Evolutionary conservation across 2,329 filamentous ascomycete genomes (phyloP).

Genomic region (Coleophoma crateriformis): DNA sequence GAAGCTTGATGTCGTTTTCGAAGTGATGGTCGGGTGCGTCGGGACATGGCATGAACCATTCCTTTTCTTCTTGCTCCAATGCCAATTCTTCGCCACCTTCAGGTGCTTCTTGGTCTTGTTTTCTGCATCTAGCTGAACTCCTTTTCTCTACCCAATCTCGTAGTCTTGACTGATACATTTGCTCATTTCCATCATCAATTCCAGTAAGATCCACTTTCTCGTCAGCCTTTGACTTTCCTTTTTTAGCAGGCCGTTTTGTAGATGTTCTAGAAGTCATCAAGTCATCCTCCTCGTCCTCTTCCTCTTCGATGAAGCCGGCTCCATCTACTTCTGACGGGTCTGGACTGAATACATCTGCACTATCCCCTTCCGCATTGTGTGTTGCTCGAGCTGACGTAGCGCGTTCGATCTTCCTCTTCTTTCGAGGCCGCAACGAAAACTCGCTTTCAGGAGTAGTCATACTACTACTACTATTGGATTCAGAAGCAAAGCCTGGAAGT

Average conservation of each 20-base stretch:
- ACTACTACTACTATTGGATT: slow-evolving; percentile 30
- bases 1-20: slow-evolving; percentile 68
- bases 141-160: slow-evolving; percentile 67
- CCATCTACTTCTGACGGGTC: slow-evolving; percentile 16
- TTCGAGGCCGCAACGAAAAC: slow-evolving; percentile 53
- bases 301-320: slow-evolving; percentile 28
- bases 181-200: slow-evolving; percentile 86
- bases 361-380: slow-evolving; percentile 14
- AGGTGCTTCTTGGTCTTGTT: slow-evolving; percentile 28
- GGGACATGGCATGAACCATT: slow-evolving; percentile 87
- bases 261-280: slow-evolving; percentile 31
- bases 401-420: slow-evolving; percentile 42
- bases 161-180: slow-evolving; percentile 70
- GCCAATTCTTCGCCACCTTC: slow-evolving; percentile 36
- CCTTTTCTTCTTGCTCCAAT: slow-evolving; percentile 39
- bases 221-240: slow-evolving; percentile 14
- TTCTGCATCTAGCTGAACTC: slow-evolving; percentile 47
- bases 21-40: slow-evolving; percentile 71
- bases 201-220: slow-evolving; percentile 26
- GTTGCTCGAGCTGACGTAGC: slow-evolving; percentile 18
- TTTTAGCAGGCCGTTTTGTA: slow-evolving; percentile 27
- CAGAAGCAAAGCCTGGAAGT: slow-evolving; percentile 65
- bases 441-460: slow-evolving; percentile 37
- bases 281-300: slow-evolving; percentile 28
- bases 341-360: slow-evolving; percentile 23